Evolutionary conservation across 2,329 filamentous ascomycete genomes (phyloP).

Genomic region (Bipolaris cookei): DNA sequence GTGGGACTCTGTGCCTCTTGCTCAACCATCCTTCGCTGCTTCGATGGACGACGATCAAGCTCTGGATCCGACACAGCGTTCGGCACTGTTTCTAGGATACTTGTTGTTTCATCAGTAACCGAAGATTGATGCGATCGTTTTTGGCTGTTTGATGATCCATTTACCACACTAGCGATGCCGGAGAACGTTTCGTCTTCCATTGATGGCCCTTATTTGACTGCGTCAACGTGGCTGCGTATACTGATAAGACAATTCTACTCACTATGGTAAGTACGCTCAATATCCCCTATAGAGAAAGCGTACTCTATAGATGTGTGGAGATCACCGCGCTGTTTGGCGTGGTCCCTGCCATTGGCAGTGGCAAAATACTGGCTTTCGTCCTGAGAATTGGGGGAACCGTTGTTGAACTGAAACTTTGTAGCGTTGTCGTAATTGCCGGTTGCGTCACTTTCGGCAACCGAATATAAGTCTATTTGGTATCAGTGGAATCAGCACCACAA

Average conservation of each 20-base stretch:
- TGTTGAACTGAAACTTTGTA: background rate
- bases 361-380: slow-evolving; percentile 1
- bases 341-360: background rate
- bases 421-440: too few relatives aligned
- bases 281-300: slow-evolving; percentile 13
- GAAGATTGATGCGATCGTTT: slow-evolving; percentile 20
- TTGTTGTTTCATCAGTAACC: slow-evolving; percentile 6
- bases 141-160: slow-evolving; percentile 6
- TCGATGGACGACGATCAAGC: slow-evolving; percentile 15
- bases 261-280: slow-evolving; percentile 15
- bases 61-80: slow-evolving; percentile 14
- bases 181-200: slow-evolving; percentile 14
- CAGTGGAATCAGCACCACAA: too few relatives aligned
- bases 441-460: too few relatives aligned
- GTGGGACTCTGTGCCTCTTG: slow-evolving; percentile 13
- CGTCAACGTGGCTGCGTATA: slow-evolving; percentile 11
- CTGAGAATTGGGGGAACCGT: background rate
- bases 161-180: slow-evolving; percentile 5
- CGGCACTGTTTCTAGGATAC: slow-evolving; percentile 7
- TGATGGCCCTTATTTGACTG: slow-evolving; percentile 6
- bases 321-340: background rate
- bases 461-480: too few relatives aligned
- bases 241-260: slow-evolving; percentile 14
- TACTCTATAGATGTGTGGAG: slow-evolving; percentile 1
- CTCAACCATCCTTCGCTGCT: slow-evolving; percentile 15